Evolutionary conservation across 2,329 filamentous ascomycete species (phyloP), one percentile per base, ranked within the genome.

Genomic region (Fusarium sulawesiense): DNA sequence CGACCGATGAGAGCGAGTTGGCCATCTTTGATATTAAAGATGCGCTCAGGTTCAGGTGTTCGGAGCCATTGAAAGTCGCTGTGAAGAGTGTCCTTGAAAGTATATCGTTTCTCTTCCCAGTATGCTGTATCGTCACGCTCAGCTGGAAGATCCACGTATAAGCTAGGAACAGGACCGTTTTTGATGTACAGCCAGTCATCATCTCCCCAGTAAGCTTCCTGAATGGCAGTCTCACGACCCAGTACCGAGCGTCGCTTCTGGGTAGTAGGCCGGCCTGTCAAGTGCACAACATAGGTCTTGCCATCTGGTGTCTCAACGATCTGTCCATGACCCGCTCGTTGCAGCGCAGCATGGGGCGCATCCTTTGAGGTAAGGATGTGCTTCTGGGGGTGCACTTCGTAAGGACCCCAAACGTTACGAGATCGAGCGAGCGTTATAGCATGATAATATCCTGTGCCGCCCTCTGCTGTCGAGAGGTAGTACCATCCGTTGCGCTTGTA

Each of bases 111-210:
- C 65, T 85, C 82, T 4, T 78, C 78, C 86, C 86, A 88, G 77
- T 87, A 88, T 7, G 66, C 61, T 0, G 70, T 73, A 4, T 87
- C 85, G 58, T 88, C 81, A n/a, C 81, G 79, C 1, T 74, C 75
- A 1, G 79, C 85, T 0, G 84, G 86, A 0, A 88, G 76, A 14
- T 88, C 83, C 30, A 88, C 85, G 55, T 80, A 76, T 4, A 90
- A 79, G 2, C 83, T 86, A 2, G 86, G 86, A 12, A 87, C 80
- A 0, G 87, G 86, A 0, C 88, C 87, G 57, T 86, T 80, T 76
- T 89, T 89, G 46, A 90, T 80, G 64, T 89, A 89, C 6, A 89
- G 80, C 88, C 88, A 90, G 72, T 87, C 88, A 47, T 90, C 86
- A 13, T 86, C 79, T 1, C 72, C 78, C 88, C 88, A 90, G 74